Evolutionary conservation across 768 basidiomycete genomes (phyloP), one percentile per base, ranked within the genome.

Genomic region (Pulveroboletus sp.): DNA sequence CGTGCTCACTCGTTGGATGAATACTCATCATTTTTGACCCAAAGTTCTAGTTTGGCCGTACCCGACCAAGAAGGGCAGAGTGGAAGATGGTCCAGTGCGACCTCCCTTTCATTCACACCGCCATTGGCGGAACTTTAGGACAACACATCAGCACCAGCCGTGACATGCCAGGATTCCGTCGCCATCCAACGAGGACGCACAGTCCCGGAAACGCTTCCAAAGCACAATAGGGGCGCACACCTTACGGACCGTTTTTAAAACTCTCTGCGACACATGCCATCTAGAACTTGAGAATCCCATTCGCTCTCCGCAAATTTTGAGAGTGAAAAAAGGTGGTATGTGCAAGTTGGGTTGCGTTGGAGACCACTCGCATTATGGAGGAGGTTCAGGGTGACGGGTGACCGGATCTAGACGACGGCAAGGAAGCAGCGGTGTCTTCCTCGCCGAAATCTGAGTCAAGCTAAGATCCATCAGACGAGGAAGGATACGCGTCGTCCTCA

Each of bases 211-310:
- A 21, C 4, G 1, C 17, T 28, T 3, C 10, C 6, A 39, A 1
- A 8, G 21, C 27, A 27, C 13, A 8, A n/a, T 5, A 30, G 6
- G 14, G 14, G 5, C 76, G 32, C 76, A 33, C 46, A 88, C 90
- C 76, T 90, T 88, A 30, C 84, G 81, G 71, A 64, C 93, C 91
- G 41, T 86, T 83, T 54, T 79, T 80, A 68, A 93, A 93, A 10
- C 81, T 89, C 63, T 91, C 87, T 2, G 83, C 86, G 7, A 92
- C 76, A 0, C 84, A 81, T 2, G 80, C 70, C 89, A 93, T 90
- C 89, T 89, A 93, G 61, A 93, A 92, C 65, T 84, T 83, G 49
- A 83, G 73, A 64, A 8, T 64, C 62, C 38, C 76, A 69, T 51
- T 90, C 84, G 27, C 72, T 67, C 39, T 73, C 66, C 6, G 67